Conservation (phyloP, 768 basidiomycete species). For the Leccinellum luteum region DNA sequence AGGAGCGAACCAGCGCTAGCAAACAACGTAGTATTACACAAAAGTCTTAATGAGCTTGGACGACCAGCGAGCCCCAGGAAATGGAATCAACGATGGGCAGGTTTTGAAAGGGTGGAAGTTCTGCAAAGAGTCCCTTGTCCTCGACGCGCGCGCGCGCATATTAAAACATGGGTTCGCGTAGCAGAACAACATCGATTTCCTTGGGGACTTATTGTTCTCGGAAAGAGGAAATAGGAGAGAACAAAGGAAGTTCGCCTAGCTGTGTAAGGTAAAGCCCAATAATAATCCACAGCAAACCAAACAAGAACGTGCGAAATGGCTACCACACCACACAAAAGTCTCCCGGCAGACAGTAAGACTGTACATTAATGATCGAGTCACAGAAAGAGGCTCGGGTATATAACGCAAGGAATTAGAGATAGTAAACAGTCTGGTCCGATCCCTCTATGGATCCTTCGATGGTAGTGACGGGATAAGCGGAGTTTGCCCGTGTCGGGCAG, state of each 20-base stretch:
- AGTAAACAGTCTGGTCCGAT: not conserved
- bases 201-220: slow-evolving; percentile 31
- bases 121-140: not conserved
- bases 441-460: slow-evolving; percentile 14
- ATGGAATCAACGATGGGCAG: not conserved
- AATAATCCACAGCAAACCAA: slow-evolving; percentile 10
- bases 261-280: slow-evolving; percentile 13
- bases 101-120: not conserved
- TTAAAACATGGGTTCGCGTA: slow-evolving; percentile 1
- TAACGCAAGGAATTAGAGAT: slow-evolving; percentile 23
- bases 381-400: slow-evolving; percentile 22
- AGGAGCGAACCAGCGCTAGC: slow-evolving; percentile 24
- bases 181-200: slow-evolving; percentile 12
- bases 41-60: slow-evolving; percentile 15
- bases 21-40: slow-evolving; percentile 7
- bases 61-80: slow-evolving; percentile 26
- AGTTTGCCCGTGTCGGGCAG: slow-evolving; percentile 30
- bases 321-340: slow-evolving; percentile 5
- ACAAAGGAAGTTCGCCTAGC: slow-evolving; percentile 19
- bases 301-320: not conserved
- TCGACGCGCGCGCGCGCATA: not conserved
- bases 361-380: slow-evolving; percentile 1
- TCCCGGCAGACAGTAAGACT: slow-evolving; percentile 1
- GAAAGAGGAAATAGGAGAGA: slow-evolving; percentile 10
- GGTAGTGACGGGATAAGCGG: slow-evolving; percentile 33